Evolutionary conservation across 2,329 filamentous ascomycete species (phyloP).

Genomic region (Aphanoascus verrucosus): DNA sequence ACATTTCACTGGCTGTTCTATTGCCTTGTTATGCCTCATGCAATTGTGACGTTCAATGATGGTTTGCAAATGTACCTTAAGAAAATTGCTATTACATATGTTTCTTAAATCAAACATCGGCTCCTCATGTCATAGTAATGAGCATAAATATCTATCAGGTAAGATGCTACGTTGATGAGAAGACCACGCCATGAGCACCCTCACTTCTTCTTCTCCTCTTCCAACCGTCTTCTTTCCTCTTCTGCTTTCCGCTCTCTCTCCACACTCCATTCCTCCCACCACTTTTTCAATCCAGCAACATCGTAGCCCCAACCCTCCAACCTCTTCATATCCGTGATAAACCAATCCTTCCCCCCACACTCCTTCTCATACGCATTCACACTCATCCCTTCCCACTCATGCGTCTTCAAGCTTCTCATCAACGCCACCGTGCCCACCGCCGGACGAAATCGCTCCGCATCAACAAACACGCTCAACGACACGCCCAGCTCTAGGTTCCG

Average conservation of each 20-base stretch:
- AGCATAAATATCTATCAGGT: too few species aligned
- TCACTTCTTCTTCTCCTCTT: background rate
- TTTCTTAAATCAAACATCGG: too few species aligned
- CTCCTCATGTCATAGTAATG: too few species aligned
- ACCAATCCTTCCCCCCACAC: constrained; percentile 20
- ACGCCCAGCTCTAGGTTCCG: constrained; percentile 14
- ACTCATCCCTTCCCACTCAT: constrained; percentile 22
- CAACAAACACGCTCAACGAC: constrained; percentile 23
- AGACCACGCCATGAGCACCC: background rate
- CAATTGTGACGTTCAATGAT: too few species aligned
- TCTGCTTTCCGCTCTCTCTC: background rate
- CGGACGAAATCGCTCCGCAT: constrained; percentile 22
- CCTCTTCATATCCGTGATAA: constrained; percentile 16
- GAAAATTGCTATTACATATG: too few species aligned
- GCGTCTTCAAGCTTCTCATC: constrained; percentile 22
- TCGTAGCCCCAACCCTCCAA: constrained; percentile 17
- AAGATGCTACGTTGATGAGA: background rate
- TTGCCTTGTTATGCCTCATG: too few species aligned
- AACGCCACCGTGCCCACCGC: constrained; percentile 22
- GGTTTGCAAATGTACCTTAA: too few species aligned
- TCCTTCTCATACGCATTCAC: constrained; percentile 24
- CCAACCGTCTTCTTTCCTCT: background rate
- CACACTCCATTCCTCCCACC: constrained; percentile 17
- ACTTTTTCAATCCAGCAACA: constrained; percentile 16
- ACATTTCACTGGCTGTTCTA: too few species aligned